Evolutionary conservation across 805 yeast species (phyloP), one percentile per base, ranked within the genome.

Genomic region (Kuraishia cidri): DNA sequence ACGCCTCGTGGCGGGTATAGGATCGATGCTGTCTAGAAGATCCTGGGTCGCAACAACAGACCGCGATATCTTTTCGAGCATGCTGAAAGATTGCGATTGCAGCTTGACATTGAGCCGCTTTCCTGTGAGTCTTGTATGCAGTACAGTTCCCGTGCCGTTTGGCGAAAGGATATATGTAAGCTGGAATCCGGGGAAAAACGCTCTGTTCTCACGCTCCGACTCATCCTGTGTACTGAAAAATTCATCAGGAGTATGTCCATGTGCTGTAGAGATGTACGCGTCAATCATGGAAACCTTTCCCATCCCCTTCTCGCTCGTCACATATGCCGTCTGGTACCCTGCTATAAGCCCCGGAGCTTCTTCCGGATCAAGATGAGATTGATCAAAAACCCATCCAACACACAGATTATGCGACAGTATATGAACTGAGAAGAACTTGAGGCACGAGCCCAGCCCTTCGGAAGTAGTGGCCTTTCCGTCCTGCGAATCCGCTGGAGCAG

Each of bases 351-450:
- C 96, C 0, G 86, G 86, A 15, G 42, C 37, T 7, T 30, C 33
- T 8, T 33, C 11, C 26, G 25, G 4, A 26, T 22, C 11, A 32
- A 29, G 4, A 31, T 34, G 3, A 64, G 65, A 2, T 51, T 48
- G 49, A n/a, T 70, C 76, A 47, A 80, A 81, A 4, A 81, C 49
- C 87, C 95, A 85, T 0, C 95, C 94, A 22, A 81, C 37, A 39
- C 94, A 81, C 37, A 82, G 62, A 40, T 79, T 72, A 42, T 76
- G 69, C 0, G 85, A 71, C 5, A 76, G 49, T 16, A 80, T 61
- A 30, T 73, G 80, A 20, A 80, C 56, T 0, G 84, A 62, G 30
- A 64, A 66, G 39, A 65, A 60, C n/a, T 53, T 52, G 30, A 57
- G 37, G 24, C 52, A 35, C 0, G 43, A 31, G n/a, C n/a, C n/a